phyloP scores from a whole-genome alignment of 2,329 filamentous ascomycete genomes.

The Fonsecaea monophora region DNA sequence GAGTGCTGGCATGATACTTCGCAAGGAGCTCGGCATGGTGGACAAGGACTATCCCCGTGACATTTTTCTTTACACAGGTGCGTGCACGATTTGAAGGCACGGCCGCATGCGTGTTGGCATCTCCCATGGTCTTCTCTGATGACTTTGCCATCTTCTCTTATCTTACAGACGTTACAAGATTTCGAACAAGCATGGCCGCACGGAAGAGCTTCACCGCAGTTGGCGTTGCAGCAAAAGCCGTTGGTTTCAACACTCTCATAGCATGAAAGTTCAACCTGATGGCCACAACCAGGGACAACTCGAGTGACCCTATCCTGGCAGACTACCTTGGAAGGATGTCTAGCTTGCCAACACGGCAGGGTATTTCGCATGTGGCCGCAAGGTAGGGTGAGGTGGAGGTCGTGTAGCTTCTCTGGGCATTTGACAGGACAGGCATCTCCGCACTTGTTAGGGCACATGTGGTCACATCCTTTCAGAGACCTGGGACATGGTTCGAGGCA shows the following conservation, averaged over 20 bases:
- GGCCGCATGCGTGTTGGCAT: constrained; percentile 60
- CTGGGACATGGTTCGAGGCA: constrained; percentile 53
- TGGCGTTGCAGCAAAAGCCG: not conserved
- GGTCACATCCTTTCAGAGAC: constrained; percentile 48
- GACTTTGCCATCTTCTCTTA: constrained; percentile 47
- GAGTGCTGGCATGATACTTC: constrained; percentile 19
- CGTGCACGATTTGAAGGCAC: constrained; percentile 61
- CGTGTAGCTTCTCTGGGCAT: constrained; percentile 32
- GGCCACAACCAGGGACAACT: not conserved
- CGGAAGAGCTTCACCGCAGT: not conserved
- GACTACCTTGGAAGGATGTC: constrained; percentile 53
- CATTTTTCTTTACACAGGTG: constrained; percentile 63
- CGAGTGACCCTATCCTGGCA: constrained; percentile 51
- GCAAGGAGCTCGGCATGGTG: constrained; percentile 39
- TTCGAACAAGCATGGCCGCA: constrained; percentile 2
- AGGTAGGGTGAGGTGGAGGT: constrained; percentile 40
- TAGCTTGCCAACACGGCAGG: constrained; percentile 49
- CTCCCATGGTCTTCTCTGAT: constrained; percentile 45
- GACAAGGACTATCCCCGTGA: constrained; percentile 52
- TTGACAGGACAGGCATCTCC: constrained; percentile 48
- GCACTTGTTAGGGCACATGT: constrained; percentile 51
- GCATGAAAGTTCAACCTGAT: not conserved
- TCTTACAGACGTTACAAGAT: constrained; percentile 59
- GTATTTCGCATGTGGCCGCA: constrained; percentile 44
- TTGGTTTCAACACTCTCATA: not conserved